Evolutionary conservation across 495 filamentous ascomycete species (phyloP).

Genomic region (Aspergillus ostianus): DNA sequence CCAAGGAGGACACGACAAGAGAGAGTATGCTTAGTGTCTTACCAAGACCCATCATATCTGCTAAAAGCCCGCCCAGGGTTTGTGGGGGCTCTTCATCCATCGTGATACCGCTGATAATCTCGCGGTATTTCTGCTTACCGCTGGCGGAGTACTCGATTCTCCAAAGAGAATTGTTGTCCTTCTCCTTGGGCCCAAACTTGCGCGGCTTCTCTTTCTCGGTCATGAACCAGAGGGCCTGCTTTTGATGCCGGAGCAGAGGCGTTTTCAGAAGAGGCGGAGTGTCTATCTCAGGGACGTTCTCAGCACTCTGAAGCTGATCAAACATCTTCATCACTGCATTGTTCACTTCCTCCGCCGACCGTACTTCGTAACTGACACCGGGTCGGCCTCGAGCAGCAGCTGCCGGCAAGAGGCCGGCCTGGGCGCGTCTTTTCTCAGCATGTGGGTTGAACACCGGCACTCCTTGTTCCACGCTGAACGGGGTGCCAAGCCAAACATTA

Average conservation of each 20-base stretch:
- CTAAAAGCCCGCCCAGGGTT: conserved; percentile 81
- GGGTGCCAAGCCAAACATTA: conserved; percentile 63
- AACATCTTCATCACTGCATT: conserved; percentile 85
- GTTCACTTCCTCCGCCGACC: conserved; percentile 80
- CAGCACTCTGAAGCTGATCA: conserved; percentile 68
- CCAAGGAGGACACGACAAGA: conserved; percentile 61
- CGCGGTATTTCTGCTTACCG: conserved; percentile 56
- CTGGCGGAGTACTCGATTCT: conserved; percentile 48
- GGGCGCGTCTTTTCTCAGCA: conserved; percentile 43
- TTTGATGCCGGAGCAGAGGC: conserved; percentile 79
- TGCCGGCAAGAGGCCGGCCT: conserved; percentile 22
- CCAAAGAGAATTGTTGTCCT: conserved; percentile 73
- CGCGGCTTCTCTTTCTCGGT: conserved; percentile 69
- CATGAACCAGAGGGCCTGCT: conserved; percentile 90
- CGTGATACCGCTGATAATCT: conserved; percentile 78
- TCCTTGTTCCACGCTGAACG: conserved; percentile 60
- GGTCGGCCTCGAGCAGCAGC: conserved; percentile 26
- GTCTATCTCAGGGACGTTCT: conserved; percentile 76
- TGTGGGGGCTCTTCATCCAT: conserved; percentile 64
- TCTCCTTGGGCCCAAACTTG: conserved; percentile 52
- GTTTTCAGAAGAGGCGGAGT: conserved; percentile 61
- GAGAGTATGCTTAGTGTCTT: conserved; percentile 91
- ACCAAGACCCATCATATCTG: conserved; percentile 97
- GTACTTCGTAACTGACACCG: conserved; percentile 48
- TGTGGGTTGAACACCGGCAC: conserved; percentile 70